A percentile compares a stretch with the other conserved stretches of the same genome.
phyloP scores from a whole-genome alignment of 495 filamentous ascomycete genomes.

The Podospora conica region DNA sequence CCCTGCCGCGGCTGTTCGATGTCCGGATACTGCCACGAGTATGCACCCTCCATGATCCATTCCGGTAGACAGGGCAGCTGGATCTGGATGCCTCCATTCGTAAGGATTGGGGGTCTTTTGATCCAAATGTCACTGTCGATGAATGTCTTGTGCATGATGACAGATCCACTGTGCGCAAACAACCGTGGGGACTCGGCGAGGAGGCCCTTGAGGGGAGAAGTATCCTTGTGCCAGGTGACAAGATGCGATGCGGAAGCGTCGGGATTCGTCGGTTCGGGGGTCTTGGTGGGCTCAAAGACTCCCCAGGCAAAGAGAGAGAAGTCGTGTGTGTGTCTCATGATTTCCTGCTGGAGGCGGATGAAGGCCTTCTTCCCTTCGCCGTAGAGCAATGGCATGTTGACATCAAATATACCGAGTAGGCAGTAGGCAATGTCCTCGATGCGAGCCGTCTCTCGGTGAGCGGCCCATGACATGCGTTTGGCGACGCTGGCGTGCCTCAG shows the following conservation, averaged over 20 bases:
- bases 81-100: not conserved
- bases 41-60: not conserved
- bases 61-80: not conserved
- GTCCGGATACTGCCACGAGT: not conserved
- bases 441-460: not conserved
- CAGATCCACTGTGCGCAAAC: not conserved
- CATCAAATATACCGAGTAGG: not conserved
- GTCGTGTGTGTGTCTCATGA: not conserved
- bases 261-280: not conserved
- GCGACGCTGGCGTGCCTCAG: not conserved
- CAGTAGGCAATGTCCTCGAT: not conserved
- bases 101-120: not conserved
- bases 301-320: not conserved
- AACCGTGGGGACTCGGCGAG: not conserved
- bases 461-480: not conserved
- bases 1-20: not conserved
- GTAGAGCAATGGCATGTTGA: not conserved
- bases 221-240: not conserved
- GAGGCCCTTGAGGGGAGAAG: not conserved
- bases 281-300: not conserved
- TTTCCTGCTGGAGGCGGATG: not conserved
- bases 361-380: not conserved
- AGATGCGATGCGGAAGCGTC: not conserved
- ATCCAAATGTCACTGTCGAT: not conserved
- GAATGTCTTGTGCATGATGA: not conserved